A percentile compares a stretch with the other conserved stretches of the same genome.
Evolutionary conservation across 2,329 filamentous ascomycete genomes (phyloP).

Genomic region (Gaeumannomyces tritici): DNA sequence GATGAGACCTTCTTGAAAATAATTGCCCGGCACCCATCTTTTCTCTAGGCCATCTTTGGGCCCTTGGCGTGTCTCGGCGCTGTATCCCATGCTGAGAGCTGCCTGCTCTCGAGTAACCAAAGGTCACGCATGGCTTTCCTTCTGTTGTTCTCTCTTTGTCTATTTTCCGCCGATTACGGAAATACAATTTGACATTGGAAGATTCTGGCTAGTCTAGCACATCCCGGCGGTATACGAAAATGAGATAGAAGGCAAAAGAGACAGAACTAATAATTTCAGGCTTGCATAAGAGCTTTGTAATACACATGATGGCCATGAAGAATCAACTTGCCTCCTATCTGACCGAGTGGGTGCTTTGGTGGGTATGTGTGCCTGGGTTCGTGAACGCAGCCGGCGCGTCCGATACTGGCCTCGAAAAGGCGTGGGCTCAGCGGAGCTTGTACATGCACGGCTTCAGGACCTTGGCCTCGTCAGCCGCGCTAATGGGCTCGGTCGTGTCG

Average conservation of each 20-base stretch:
- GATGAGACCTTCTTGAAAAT: not conserved
- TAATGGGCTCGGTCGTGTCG: constrained; percentile 43
- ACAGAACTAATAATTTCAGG: not conserved
- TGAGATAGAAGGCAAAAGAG: not conserved
- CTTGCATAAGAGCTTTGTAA: not conserved
- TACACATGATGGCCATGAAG: not conserved
- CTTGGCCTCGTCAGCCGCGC: constrained; percentile 48
- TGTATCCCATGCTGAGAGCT: not conserved
- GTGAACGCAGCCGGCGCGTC: no score
- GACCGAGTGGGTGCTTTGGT: no score
- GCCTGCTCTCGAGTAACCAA: not conserved
- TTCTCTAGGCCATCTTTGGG: no score
- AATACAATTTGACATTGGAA: no score
- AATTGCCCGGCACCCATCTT: not conserved
- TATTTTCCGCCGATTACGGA: not conserved
- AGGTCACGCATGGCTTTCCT: not conserved
- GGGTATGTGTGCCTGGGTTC: not conserved
- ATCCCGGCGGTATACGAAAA: not conserved
- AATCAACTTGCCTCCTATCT: constrained; percentile 13
- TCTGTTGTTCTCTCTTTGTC: not conserved
- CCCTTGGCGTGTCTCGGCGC: not conserved
- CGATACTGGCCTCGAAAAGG: no score
- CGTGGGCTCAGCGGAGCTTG: constrained; percentile 63
- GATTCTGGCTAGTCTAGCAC: not conserved
- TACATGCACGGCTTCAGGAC: constrained; percentile 93